Evolutionary conservation across 345 rosid genomes (phyloP).

Genomic region (Mangifera indica): DNA sequence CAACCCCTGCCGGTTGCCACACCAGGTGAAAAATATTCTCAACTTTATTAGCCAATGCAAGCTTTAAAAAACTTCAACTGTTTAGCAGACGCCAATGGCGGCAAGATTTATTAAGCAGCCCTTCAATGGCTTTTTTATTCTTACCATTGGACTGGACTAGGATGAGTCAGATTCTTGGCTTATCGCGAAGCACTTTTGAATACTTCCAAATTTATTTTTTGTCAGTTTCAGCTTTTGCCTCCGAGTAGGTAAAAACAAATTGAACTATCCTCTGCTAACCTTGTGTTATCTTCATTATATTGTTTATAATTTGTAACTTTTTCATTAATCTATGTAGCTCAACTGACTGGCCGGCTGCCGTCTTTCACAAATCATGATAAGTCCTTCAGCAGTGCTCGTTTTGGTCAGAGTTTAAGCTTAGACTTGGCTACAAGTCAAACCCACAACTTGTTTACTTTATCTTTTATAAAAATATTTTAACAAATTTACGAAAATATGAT

Average conservation of each 20-base stretch:
- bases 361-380: too few species aligned
- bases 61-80: too few species aligned
- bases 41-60: too few species aligned
- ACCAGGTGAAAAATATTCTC: too few species aligned
- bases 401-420: not conserved
- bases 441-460: too few species aligned
- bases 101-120: too few species aligned
- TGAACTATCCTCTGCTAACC: not conserved
- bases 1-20: not conserved
- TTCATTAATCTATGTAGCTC: not conserved
- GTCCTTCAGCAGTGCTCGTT: too few species aligned
- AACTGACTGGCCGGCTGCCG: not conserved
- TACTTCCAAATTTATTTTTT: not conserved
- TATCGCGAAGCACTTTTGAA: not conserved
- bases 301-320: not conserved
- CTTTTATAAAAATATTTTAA: too few species aligned
- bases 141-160: not conserved
- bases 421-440: too few species aligned
- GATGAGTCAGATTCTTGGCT: constrained; percentile 5
- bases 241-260: not conserved
- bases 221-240: not conserved
- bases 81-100: too few species aligned
- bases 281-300: not conserved
- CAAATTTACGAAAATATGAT: too few species aligned
- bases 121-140: too few species aligned